A percentile compares a stretch with the other conserved stretches of the same genome.
These are phyloP conservation scores for Aphanomyces cochlioides DNA, from an alignment of 352 stramenopile genomes.

Conservation along the genomic window DNA sequence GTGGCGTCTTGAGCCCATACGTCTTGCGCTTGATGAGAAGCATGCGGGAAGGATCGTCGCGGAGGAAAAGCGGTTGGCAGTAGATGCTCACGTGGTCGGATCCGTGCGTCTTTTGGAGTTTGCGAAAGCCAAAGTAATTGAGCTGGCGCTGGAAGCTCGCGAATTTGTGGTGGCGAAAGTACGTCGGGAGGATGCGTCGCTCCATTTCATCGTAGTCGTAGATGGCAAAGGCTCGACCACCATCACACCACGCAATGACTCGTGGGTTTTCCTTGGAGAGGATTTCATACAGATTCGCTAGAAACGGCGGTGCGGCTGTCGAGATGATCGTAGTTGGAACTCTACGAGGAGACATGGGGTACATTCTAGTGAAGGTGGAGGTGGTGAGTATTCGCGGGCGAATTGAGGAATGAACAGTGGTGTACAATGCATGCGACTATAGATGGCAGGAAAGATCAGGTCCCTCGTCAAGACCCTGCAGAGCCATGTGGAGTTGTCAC, in stretches of 20 bases:
- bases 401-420: too few relatives aligned
- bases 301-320: slow-evolving; percentile 54
- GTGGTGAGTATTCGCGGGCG: too few relatives aligned
- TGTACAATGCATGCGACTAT: too few relatives aligned
- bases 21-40: slow-evolving; percentile 68
- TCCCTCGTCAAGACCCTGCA: too few relatives aligned
- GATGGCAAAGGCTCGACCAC: slow-evolving; percentile 64
- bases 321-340: slow-evolving; percentile 11
- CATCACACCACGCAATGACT: slow-evolving; percentile 61
- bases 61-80: slow-evolving; percentile 61
- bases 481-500: too few relatives aligned
- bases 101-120: slow-evolving; percentile 57
- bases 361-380: too few relatives aligned
- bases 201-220: slow-evolving; percentile 55
- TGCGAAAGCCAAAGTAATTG: slow-evolving; percentile 81
- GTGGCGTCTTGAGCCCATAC: slow-evolving; percentile 15
- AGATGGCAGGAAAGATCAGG: too few relatives aligned
- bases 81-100: slow-evolving; percentile 55
- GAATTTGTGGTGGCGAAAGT: slow-evolving; percentile 80
- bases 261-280: slow-evolving; percentile 51
- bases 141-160: slow-evolving; percentile 71
- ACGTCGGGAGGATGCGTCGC: slow-evolving; percentile 54
- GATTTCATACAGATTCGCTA: slow-evolving; percentile 63
- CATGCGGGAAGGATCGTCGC: slow-evolving; percentile 55
- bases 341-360: not conserved